Conservation (phyloP, 495 filamentous ascomycete species). For the Tuber calosporum region DNA sequence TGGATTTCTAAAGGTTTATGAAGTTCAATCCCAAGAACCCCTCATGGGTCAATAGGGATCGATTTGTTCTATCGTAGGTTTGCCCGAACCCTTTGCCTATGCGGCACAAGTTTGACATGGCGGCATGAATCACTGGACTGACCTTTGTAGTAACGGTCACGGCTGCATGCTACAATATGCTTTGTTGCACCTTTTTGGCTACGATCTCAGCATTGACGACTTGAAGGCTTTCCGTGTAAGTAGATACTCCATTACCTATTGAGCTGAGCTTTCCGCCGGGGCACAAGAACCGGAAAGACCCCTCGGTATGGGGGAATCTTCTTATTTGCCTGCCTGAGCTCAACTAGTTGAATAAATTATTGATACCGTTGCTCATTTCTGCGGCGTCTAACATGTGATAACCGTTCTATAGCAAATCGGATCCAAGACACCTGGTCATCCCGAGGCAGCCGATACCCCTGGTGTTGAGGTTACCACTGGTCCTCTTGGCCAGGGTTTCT, state of each 20-base stretch:
- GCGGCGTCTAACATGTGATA: neutral
- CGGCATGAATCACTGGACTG: conserved; percentile 17
- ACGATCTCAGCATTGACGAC: conserved; percentile 75
- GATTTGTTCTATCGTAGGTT: conserved; percentile 97
- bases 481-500: conserved; percentile 90
- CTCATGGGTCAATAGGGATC: conserved; percentile 90
- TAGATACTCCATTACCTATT: neutral
- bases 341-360: too few species aligned
- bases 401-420: conserved; percentile 30
- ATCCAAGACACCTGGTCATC: conserved; percentile 84
- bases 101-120: neutral
- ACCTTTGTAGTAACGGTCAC: conserved; percentile 73
- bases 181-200: conserved; percentile 93
- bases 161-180: conserved; percentile 99
- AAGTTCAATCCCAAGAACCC: conserved; percentile 99
- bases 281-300: neutral
- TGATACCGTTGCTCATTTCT: neutral
- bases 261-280: neutral
- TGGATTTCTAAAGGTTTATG: conserved; percentile 57
- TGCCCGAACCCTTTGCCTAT: neutral
- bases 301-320: neutral
- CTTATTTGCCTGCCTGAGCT: neutral
- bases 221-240: conserved; percentile 75
- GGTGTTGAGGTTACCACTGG: conserved; percentile 97
- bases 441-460: conserved; percentile 91